These are phyloP conservation scores for Triticum timopheevii DNA, from an alignment of 176 grass and related monocot genomes.

Conservation along the genomic window DNA sequence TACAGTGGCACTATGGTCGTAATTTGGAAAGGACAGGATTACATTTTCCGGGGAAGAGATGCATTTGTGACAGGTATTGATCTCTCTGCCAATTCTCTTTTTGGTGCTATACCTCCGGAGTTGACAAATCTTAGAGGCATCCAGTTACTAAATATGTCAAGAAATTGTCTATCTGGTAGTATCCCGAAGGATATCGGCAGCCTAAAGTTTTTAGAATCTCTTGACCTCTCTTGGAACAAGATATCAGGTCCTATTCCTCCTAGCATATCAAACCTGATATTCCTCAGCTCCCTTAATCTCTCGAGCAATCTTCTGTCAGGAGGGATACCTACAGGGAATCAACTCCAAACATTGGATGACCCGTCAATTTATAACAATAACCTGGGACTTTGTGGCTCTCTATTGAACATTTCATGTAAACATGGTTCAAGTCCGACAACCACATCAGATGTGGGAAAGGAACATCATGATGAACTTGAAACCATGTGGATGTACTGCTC, in stretches of 20 bases:
- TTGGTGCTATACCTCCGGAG: too few relatives aligned
- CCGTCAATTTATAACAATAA: constrained; percentile 34
- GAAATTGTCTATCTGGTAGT: too few relatives aligned
- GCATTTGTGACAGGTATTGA: too few relatives aligned
- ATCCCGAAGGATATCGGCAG: too few relatives aligned
- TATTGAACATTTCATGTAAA: background rate
- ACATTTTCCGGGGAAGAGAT: background rate
- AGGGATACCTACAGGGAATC: background rate
- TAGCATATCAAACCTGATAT: constrained; percentile 1
- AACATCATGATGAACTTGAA: background rate
- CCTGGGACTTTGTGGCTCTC: constrained; percentile 9
- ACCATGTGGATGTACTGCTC: background rate
- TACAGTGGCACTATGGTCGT: background rate
- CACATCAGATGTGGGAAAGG: background rate
- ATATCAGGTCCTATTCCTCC: constrained; percentile 13
- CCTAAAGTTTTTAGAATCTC: too few relatives aligned
- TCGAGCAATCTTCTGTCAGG: constrained; percentile 15
- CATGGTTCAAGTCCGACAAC: background rate
- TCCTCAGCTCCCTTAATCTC: background rate
- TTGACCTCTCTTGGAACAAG: background rate
- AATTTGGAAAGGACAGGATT: background rate
- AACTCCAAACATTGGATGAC: constrained; percentile 16
- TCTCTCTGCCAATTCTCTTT: too few relatives aligned
- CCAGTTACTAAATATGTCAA: too few relatives aligned
- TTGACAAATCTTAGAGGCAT: too few relatives aligned